These are phyloP conservation scores for Tuctoria greenei DNA, from an alignment of 176 grass and related monocot species.

Conservation along the genomic window DNA sequence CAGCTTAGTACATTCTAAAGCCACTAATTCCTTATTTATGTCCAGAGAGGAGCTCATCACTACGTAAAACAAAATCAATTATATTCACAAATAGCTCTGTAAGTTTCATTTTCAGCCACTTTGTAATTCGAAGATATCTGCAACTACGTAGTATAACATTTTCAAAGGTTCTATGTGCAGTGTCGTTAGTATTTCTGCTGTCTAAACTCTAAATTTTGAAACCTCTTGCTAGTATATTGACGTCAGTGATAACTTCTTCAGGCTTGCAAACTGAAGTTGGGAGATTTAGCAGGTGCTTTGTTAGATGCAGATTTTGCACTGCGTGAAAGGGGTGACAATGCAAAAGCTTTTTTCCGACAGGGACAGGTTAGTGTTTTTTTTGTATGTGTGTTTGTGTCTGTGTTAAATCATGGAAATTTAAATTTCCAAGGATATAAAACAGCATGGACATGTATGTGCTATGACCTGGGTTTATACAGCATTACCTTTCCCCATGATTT, in stretches of 20 bases:
- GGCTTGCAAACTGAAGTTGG: conserved; percentile 95
- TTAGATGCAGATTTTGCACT: conserved; percentile 98
- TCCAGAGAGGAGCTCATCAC: conserved; percentile 71
- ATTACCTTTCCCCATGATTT: not conserved
- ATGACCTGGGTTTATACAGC: not conserved
- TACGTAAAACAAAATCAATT: conserved; percentile 89
- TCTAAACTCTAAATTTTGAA: conserved; percentile 6
- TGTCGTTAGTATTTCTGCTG: conserved; percentile 16
- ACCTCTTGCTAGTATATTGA: conserved; percentile 19
- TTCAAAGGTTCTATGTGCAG: conserved; percentile 11
- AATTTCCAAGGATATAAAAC: not conserved
- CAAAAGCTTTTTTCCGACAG: conserved; percentile 93
- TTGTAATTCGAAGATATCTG: conserved; percentile 27
- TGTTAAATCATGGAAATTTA: no score
- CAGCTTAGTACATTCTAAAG: not conserved
- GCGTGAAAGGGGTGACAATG: conserved; percentile 82
- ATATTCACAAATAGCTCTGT: conserved; percentile 98
- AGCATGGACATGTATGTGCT: conserved; percentile 1
- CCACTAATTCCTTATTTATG: conserved; percentile 24
- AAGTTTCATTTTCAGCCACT: conserved; percentile 43
- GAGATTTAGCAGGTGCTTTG: conserved; percentile 77
- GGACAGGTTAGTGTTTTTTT: conserved; percentile 57
- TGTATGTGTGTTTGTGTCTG: no score
- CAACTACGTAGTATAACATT: conserved; percentile 22
- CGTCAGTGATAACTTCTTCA: conserved; percentile 40